Base-by-base conservation (phyloP, 2,329 filamentous ascomycete species). In the Xylaria sp. region DNA sequence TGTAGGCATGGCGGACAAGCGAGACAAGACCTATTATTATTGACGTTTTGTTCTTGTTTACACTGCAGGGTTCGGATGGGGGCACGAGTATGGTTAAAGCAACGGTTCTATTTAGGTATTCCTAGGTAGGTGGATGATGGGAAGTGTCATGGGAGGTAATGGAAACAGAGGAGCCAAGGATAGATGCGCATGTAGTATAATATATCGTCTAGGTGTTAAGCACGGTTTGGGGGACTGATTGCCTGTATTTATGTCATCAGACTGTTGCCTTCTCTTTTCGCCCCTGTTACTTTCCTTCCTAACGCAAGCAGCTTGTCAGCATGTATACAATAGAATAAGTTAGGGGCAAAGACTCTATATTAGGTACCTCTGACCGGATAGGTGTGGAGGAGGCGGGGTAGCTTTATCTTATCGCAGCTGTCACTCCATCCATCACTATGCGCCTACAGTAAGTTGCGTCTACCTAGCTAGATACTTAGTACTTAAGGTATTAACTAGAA, bases 351-450 rank as follows among this genome's bases (percentile, higher is more conserved):
- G 5, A 21, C 9, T 35, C n/a, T 23, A 35, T 27, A 3, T 23
- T 21, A 54, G n/a, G 51, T 58, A 32, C 37, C 5, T 51, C 48
- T 51, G 13, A 29, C 21, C 23, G 23, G 48, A 51, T 18, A 47
- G 5, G 9, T 63, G 44, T 51, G 63, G 54, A 42, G 42, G 40
- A 60, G 58, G 75, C 72, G 75, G 75, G 75, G 75, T 77, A 77
- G 75, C 75, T 77, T 77, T 75, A 76, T 77, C 75, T 77, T 76
- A 77, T 76, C 75, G 71, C 54, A 75, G 60, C 65, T 67, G 2
- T 32, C 18, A 42, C 16, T 54, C 25, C 16, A 27, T 47, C 18
- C 2, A 1, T 47, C 42, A n/a, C 42, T n/a, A 21, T n/a, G n/a
- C n/a, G n/a, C n/a, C n/a, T n/a, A n/a, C n/a, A n/a, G 2, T 47